Base-by-base conservation (phyloP, 2,329 filamentous ascomycete species). In the Xenoacremonium recifei region DNA sequence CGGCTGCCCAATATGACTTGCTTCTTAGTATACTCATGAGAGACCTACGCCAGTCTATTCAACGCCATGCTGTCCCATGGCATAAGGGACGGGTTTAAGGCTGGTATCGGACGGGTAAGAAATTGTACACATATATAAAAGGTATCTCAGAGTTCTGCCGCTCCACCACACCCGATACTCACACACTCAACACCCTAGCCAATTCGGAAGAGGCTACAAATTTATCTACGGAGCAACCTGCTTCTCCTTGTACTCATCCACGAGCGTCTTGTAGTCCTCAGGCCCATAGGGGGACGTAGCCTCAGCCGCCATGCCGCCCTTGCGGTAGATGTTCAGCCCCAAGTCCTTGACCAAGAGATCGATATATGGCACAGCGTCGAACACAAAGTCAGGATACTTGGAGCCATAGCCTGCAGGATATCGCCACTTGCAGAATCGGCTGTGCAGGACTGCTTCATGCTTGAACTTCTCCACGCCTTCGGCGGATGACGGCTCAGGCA, bases 301-400 rank as follows among this genome's bases (percentile, higher is more conserved):
- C 54, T 84, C 80, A 1, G 65, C 65, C 38, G 73, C 54, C 55
- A 64, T 69, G 1, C 76, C 72, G 9, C 70, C 63, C 66, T 85
- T 85, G 23, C 80, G 67, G 49, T 76, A 69, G 12, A 67, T 67
- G 15, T 72, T 66, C 40, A 90, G 61, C 0, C 79, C 84, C 42
- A 91, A 54, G 60, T 92, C 87, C 4, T 67, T 65, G 45, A 87
- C 59, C 57, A 92, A 60, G 55, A 84, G 55, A 61, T 91, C 87
- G 15, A 89, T 60, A 44, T 89, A 93, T 4, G 85, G 85, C 40
- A 92, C 60, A 0, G 77, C 77, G 61, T 93, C 88, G 56, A 92
- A 91, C 15, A 87, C 82, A 50, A 90, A 83, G 59, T 88, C 85
- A 0, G 83, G 83, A 44, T 76, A 71, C 56, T 71, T 74, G 29